Evolutionary conservation across 306 rosid species (phyloP), one percentile per base, ranked within the genome.

Genomic region (Ormosia emarginata): DNA sequence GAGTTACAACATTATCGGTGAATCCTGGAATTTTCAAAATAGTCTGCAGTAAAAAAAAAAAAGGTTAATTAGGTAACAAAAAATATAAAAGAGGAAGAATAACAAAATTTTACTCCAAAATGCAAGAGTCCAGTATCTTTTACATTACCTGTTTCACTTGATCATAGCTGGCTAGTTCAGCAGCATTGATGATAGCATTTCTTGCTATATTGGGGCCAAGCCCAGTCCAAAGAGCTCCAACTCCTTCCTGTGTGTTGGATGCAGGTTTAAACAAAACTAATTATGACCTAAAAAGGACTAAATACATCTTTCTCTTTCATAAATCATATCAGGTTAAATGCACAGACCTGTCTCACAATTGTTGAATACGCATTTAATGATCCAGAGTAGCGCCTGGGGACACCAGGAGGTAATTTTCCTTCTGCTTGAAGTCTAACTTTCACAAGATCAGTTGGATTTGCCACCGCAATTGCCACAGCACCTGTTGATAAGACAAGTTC

Each of bases 401-500:
- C 97, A 10, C 99, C 99, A 11, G 97, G 85, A 44, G 94, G 91
- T 34, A 95, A 87, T 82, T 92, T 92, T 73, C 99, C 99, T 86
- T 93, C 98, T 46, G 98, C 93, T 84, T 95, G 98, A 81, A 95
- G 99, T 85, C 99, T 89, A 71, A 95, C 97, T 81, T 95, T 95
- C 66, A 93, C 98, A 72, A 95, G 99, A 85, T 93, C 98, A 41
- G 99, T 95, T 58, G 99, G 99, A 90, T 95, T 95, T 66, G 99
- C 99, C 30, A 95, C 63, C 0, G 90, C 56, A 84, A 95, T 95
- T 65, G 81, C 99, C 46, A 95, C 58, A 68, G 98, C 99, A 81
- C 99, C 99, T 95, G 78, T 85, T 56, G 49, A 70, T 5, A 24
- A 40, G 24, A 85, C 43, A 75, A 82, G 61, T 10, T 71, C 29